Evolutionary conservation across 306 rosid species (phyloP), one percentile per base, ranked within the genome.

Genomic region (Prunus armeniaca): DNA sequence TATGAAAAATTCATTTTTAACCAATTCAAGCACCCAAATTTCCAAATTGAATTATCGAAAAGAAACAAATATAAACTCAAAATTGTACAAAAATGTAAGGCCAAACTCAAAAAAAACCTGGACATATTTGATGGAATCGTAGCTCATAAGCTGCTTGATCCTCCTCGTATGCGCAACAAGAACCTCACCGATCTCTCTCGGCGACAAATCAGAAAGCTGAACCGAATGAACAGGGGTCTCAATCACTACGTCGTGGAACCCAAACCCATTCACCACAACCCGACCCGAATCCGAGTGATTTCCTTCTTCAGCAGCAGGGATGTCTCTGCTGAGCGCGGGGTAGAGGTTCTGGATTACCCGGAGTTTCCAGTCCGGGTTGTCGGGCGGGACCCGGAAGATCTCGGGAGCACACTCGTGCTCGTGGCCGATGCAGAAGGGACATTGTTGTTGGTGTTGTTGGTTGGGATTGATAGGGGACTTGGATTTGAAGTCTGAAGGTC

Each of bases 371-470:
- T 91, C 79, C 6, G 89, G 80, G 78, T 18, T 20, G 2, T 65
- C 73, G 45, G 89, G 76, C 0, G 98, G 98, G 65, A 90, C 65
- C 58, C 98, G 89, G 50, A 93, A 90, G 81, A 89, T 87, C 79
- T 93, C 94, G 65, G 98, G 96, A 9, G 98, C 98, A 20, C 98
- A 90, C 22, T 82, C 78, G 80, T 89, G 88, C 83, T 93, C 94
- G 52, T 81, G 88, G 78, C 98, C 96, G 54, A 87, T 80, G 80
- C 98, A 93, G 82, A 90, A 90, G 71, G 98, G 94, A 79, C 98
- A 93, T 14, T 67, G 52, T 27, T 70, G 60, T 14, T 67, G 30
- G 30, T 28, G 52, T 27, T 70, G 60, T 41, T 88, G 88, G 46
- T 68, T 77, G 38, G 85, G 41, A 61, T 46, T 60, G 76, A 81